Evolutionary conservation across 2,329 filamentous ascomycete genomes (phyloP), one percentile per base, ranked within the genome.

Genomic region (Neocatenulostroma microsporum): DNA sequence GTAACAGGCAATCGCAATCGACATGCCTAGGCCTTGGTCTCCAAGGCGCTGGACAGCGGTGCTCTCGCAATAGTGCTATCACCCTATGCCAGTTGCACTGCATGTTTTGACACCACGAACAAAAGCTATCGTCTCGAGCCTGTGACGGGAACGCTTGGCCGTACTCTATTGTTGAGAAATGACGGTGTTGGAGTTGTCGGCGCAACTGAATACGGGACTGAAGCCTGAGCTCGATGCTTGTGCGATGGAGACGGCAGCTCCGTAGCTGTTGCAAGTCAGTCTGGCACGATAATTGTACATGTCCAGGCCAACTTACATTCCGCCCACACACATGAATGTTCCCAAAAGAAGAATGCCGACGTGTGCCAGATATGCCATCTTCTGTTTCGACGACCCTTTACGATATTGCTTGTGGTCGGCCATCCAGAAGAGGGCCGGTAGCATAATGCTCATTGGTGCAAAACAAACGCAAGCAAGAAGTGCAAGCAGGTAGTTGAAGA

Each of bases 401-500:
- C 56, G 54, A 47, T 67, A 68, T 18, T 61, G 39, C 5, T 48
- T 44, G 41, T 73, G 64, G 37, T 72, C 70, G 45, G 69, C 64
- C 3, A 73, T 45, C 71, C 71, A 75, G 3, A 74, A 42, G 58
- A 61, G 68, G 0, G 64, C 69, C 0, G 69, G 70, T 3, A 73
- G 49, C 1, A 57, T 57, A 13, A 74, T 59, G 2, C 66, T 67
- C 30, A 75, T 42, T 0, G 69, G 70, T 20, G 70, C 69, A 45
- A 73, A 74, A 27, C 67, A 70, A 10, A 74, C 39, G 18, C 62
- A 64, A 3, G 69, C 70, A 2, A 68, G 64, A 9, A 73, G 48
- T 2, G 67, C 64, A 13, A 73, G 45, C 14, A 74, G 46, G 46
- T 67, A 73, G 41, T 70, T 70, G 58, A 75, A 74, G 35, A 74